Evolutionary conservation across 495 filamentous ascomycete species (phyloP).

Genomic region (Aspergillus baeticus): DNA sequence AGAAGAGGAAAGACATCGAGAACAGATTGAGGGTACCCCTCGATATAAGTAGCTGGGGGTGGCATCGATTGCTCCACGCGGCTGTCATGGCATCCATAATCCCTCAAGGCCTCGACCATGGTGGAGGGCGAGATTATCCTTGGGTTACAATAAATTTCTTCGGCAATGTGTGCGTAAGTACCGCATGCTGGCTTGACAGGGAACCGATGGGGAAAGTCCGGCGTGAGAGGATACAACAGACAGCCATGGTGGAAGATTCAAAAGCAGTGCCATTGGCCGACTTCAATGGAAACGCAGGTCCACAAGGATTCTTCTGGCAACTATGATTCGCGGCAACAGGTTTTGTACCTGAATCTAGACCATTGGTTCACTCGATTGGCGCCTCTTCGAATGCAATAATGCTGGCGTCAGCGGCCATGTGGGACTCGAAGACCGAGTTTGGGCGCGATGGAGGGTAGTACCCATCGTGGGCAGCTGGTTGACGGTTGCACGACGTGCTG

Average conservation of each 20-base stretch:
- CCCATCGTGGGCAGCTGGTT: not conserved
- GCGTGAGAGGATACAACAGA: not conserved
- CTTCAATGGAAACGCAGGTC: not conserved
- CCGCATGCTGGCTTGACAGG: not conserved
- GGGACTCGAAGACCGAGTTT: not conserved
- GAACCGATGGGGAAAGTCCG: not conserved
- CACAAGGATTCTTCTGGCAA: not conserved
- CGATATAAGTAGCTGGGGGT: not conserved
- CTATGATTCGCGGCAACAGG: not conserved
- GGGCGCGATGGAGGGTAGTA: not conserved
- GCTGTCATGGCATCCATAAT: not conserved
- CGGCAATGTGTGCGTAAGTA: conserved; percentile 2
- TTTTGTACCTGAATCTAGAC: conserved; percentile 3
- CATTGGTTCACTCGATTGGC: not conserved
- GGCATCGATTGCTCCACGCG: not conserved
- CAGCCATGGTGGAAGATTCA: not conserved
- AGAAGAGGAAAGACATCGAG: not conserved
- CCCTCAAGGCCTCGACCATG: not conserved
- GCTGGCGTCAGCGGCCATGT: not conserved
- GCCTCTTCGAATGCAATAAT: not conserved
- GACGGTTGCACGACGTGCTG: not conserved
- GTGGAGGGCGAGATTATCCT: not conserved
- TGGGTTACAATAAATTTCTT: not conserved
- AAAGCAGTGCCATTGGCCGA: conserved; percentile 4
- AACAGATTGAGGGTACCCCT: not conserved